Conservation (phyloP, 2,329 filamentous ascomycete species). For the Penicillium brevicompactum region DNA sequence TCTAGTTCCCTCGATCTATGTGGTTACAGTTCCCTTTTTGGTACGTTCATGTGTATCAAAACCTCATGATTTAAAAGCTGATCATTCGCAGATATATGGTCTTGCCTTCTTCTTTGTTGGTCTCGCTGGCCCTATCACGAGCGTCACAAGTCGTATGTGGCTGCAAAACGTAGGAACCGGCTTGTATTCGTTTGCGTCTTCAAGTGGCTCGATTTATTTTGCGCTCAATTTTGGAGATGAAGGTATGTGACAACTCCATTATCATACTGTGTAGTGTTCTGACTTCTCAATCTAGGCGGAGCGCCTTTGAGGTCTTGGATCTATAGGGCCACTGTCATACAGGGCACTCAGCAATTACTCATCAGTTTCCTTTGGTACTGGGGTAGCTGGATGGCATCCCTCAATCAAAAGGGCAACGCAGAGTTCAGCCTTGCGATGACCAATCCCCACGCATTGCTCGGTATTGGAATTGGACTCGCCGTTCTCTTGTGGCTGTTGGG, state of each 20-base stretch:
- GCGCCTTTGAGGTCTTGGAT: conserved; percentile 66
- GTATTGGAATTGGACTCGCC: conserved; percentile 61
- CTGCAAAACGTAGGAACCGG: conserved; percentile 60
- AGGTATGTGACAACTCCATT: conserved; percentile 32
- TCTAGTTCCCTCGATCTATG: conserved; percentile 52
- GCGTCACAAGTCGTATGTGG: neutral
- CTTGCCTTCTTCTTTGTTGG: conserved; percentile 63
- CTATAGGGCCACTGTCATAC: conserved; percentile 65
- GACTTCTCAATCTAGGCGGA: conserved; percentile 51
- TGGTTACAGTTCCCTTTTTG: conserved; percentile 62
- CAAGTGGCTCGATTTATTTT: conserved; percentile 66
- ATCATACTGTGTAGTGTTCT: neutral
- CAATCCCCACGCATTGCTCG: conserved; percentile 49
- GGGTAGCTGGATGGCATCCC: conserved; percentile 50
- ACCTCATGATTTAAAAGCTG: neutral
- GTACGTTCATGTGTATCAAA: conserved; percentile 55
- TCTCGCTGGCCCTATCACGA: neutral
- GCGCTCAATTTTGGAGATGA: conserved; percentile 68
- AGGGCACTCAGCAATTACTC: conserved; percentile 69
- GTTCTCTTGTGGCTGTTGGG: conserved; percentile 60
- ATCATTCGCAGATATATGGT: neutral
- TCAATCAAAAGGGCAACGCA: conserved; percentile 46
- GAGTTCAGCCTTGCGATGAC: conserved; percentile 37
- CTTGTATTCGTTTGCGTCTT: conserved; percentile 63
- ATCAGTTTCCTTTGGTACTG: conserved; percentile 65